Conservation (phyloP, 148 eudicot genomes). For the Rhododendron mucronatum region DNA sequence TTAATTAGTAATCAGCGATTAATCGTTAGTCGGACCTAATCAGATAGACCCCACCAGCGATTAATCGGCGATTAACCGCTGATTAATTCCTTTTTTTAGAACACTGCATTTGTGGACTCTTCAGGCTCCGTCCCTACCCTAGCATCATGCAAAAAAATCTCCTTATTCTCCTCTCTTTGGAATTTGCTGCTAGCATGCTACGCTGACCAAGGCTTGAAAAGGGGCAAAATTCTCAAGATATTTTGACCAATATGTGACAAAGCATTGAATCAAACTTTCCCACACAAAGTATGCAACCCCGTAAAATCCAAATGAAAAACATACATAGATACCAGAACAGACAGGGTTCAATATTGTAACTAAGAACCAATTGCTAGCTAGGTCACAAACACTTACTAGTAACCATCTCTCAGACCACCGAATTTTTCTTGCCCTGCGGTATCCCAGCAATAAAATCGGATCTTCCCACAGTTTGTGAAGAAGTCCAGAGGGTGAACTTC, state of each 20-base stretch:
- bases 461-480: constrained; percentile 23
- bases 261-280: neutral
- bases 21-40: no score
- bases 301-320: neutral
- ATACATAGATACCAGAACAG: neutral
- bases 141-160: neutral
- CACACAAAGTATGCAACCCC: neutral
- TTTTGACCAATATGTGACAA: neutral
- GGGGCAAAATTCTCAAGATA: neutral
- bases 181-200: neutral
- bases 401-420: constrained; percentile 40
- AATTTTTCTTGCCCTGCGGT: constrained; percentile 45
- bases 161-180: neutral
- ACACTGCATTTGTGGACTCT: neutral
- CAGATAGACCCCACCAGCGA: no score
- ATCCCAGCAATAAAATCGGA: constrained; percentile 38
- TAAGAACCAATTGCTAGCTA: neutral
- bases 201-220: neutral
- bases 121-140: neutral
- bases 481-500: constrained; percentile 40
- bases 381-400: constrained; percentile 19
- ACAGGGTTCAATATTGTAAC: neutral
- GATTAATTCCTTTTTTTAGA: no score
- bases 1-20: no score
- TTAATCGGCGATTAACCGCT: no score